phyloP scores from a whole-genome alignment of 768 basidiomycete species.

The Auricularia sp. region DNA sequence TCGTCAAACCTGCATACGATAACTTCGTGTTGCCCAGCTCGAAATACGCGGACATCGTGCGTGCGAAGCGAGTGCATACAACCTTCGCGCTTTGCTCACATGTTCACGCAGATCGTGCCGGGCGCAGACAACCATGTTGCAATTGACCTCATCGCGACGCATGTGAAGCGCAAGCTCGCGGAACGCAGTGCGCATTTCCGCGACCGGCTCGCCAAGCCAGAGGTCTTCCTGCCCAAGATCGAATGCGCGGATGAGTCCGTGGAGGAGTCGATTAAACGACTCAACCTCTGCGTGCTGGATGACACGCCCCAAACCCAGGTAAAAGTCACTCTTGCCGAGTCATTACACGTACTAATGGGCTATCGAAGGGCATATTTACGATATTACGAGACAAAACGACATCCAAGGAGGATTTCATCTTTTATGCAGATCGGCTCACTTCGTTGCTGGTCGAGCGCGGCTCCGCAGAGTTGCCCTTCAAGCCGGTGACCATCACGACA shows the following conservation, averaged over 20 bases:
- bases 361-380: conserved; percentile 74
- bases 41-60: conserved; percentile 80
- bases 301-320: conserved; percentile 78
- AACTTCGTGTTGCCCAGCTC: conserved; percentile 87
- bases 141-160: conserved; percentile 87
- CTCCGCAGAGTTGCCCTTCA: conserved; percentile 71
- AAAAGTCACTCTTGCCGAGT: not conserved
- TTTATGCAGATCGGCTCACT: conserved; percentile 81
- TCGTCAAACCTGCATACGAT: conserved; percentile 91
- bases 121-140: conserved; percentile 84
- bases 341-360: not conserved
- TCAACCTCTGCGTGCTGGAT: conserved; percentile 54
- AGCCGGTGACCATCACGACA: conserved; percentile 49
- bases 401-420: conserved; percentile 78
- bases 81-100: not conserved
- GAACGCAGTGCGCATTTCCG: conserved; percentile 69
- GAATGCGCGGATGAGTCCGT: conserved; percentile 27
- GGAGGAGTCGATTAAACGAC: conserved; percentile 33
- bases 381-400: conserved; percentile 68
- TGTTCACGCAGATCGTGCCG: conserved; percentile 74
- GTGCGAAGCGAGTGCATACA: not conserved
- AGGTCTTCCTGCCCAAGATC: conserved; percentile 11
- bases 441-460: conserved; percentile 80
- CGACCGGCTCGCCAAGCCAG: conserved; percentile 47
- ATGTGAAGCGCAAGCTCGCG: conserved; percentile 74